Percentiles rank a stretch among this genome's conserved stretches.
Conservation (phyloP, 176 grass and related monocot species). For the Ananas comosus region DNA sequence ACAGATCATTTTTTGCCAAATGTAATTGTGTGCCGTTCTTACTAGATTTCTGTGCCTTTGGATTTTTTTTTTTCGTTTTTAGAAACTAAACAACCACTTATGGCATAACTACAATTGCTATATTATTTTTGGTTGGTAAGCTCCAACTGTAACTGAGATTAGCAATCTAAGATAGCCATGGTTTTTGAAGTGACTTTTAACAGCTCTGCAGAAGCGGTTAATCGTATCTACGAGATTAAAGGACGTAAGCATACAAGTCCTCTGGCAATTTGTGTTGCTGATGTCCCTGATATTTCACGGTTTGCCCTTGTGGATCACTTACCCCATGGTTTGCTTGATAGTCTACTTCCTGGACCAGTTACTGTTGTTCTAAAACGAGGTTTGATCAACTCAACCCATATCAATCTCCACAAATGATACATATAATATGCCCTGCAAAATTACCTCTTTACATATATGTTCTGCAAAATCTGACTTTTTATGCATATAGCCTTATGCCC, state of each 20-base stretch:
- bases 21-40: neutral
- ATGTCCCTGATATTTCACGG: constrained; percentile 62
- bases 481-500: too few species aligned
- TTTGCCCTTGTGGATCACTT: constrained; percentile 78
- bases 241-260: constrained; percentile 66
- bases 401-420: neutral
- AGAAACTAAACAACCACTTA: too few species aligned
- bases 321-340: constrained; percentile 67
- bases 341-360: constrained; percentile 78
- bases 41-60: too few species aligned
- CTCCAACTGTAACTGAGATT: neutral
- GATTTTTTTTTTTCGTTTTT: too few species aligned
- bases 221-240: constrained; percentile 92
- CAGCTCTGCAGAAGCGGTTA: constrained; percentile 83
- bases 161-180: neutral
- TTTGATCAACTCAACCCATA: constrained; percentile 14
- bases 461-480: too few species aligned
- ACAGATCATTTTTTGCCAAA: neutral
- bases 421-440: neutral
- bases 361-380: constrained; percentile 91
- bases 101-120: too few species aligned
- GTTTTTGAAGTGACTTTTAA: constrained; percentile 27
- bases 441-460: neutral
- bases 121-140: too few species aligned
- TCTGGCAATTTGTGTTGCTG: constrained; percentile 85